Base-by-base conservation (phyloP, 2,329 filamentous ascomycete genomes). In the Talaromyces sp. region DNA sequence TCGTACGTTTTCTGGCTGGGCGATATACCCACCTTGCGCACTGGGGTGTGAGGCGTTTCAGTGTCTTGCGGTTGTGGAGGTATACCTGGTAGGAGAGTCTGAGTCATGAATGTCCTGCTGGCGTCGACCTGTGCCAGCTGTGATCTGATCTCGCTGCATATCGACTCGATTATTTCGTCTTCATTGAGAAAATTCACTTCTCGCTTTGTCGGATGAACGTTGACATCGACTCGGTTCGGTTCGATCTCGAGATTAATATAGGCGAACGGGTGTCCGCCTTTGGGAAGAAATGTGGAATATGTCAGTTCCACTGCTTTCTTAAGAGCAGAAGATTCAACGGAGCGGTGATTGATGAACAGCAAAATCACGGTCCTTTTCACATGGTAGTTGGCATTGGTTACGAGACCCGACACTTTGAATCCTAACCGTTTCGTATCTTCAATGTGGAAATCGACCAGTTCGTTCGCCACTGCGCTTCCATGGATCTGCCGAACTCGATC, bases 161-260 rank as follows among this genome's bases (percentile, higher is more conserved):
- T 87, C 14, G 86, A 84, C 65, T 95, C 90, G 54, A 95, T 89
- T 53, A 99, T 96, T 68, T 99, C 95, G 65, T 99, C 95, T 73
- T 99, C 95, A 64, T 98, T 96, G 27, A 99, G 82, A 69, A 99
- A 98, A 70, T 98, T 95, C 23, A 99, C 95, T 72, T 99, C 94
- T 57, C 92, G 85, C 75, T 99, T 99, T 0, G 95, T 99, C 0
- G 95, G 95, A 74, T 99, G 95, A 0, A 99, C 90, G 68, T 99
- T 99, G 71, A 99, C 96, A 74, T 99, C 95, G 4, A 99, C 92
- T 59, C 94, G 84, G 30, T 89, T 87, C 1, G 95, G 94, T 68
- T 98, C 93, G 61, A 99, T 96, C 63, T 96, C 90, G 2, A 99
- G 83, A 71, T 89, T 95, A 30, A 99, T 82, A 71, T 99, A 99